Evolutionary conservation across 148 eudicot species (phyloP), one percentile per base, ranked within the genome.

Genomic region (Diospyros kaki): DNA sequence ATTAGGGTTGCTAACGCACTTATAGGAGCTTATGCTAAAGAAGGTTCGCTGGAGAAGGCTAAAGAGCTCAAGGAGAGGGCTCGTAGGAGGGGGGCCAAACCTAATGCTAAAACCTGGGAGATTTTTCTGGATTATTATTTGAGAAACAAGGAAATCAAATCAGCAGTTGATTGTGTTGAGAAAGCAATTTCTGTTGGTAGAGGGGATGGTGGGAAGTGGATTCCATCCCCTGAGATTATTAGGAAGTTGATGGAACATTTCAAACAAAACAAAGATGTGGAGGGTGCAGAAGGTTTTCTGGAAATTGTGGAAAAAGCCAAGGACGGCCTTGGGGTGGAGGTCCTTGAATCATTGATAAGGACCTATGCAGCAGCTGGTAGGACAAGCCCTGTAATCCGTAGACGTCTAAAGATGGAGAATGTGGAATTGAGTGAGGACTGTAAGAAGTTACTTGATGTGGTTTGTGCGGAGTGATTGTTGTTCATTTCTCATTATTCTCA

Each of bases 51-150:
- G 6, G 87, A 92, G 72, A 90, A 90, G 84, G 97, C 96, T 65
- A 64, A 77, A 81, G 78, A 80, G 79, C 87, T 89, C 78, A 86
- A 78, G 81, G 82, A 84, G 68, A 83, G 75, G 52, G 87, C 96
- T 45, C 48, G 78, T 68, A 84, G 75, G 72, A 86, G 87, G 78
- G 93, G 97, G 43, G 88, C 85, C 2, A 84, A 87, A 66, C 85
- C 98, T 46, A 95, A 95, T 81, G 97, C 96, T 59, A 95, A 89
- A 81, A 95, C 97, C 4, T 95, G 91, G 91, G 96, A 90, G 80
- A 88, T 90, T 77, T 92, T 89, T 68, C 52, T 92, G 56, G 88
- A 95, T 48, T 80, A 90, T 65, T 77, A 95, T 79, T 77, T 92
- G 63, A 84, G 84, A 70, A 83, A 83, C 18, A 90, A 87, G 58